Conservation (phyloP, 164 flowering plant genomes). For the Macadamia tetraphylla region DNA sequence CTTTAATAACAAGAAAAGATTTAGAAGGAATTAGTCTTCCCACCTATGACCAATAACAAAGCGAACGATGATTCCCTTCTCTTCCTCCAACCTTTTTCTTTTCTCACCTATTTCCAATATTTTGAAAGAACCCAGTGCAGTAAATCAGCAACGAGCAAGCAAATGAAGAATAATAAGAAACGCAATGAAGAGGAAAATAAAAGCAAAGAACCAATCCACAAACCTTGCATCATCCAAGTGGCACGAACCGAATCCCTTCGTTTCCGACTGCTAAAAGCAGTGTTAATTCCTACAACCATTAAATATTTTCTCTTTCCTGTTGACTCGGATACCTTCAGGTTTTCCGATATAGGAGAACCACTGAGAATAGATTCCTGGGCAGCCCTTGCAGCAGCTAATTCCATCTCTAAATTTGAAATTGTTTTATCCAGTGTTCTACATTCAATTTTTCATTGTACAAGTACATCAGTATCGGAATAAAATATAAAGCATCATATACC, state of each 20-base stretch:
- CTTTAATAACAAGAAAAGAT: not conserved
- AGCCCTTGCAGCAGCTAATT: slow-evolving; percentile 51
- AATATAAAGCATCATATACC: not conserved
- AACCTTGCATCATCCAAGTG: slow-evolving; percentile 92
- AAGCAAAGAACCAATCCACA: slow-evolving; percentile 1
- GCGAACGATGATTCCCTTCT: slow-evolving; percentile 75
- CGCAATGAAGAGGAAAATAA: not conserved
- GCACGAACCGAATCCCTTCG: slow-evolving; percentile 81
- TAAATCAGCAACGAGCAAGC: not conserved
- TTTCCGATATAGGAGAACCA: slow-evolving; percentile 31
- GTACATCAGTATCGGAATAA: not conserved
- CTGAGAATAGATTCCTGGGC: slow-evolving; percentile 40
- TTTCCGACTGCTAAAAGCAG: slow-evolving; percentile 75
- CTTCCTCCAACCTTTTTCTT: slow-evolving; percentile 70
- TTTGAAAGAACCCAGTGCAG: not conserved
- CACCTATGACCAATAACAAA: slow-evolving; percentile 91
- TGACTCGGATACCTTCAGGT: slow-evolving; percentile 21
- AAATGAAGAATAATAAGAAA: slow-evolving; percentile 1
- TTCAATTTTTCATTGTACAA: not conserved
- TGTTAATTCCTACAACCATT: slow-evolving; percentile 77
- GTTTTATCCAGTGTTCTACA: slow-evolving; percentile 54
- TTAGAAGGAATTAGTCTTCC: not conserved
- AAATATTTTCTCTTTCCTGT: slow-evolving; percentile 47
- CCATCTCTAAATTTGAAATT: slow-evolving; percentile 54
- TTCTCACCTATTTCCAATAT: slow-evolving; percentile 45